Percentiles rank a stretch among this genome's conserved stretches.
These are phyloP conservation scores for Trichoderma parareesei DNA, from an alignment of 495 filamentous ascomycete genomes.

Conservation along the genomic window DNA sequence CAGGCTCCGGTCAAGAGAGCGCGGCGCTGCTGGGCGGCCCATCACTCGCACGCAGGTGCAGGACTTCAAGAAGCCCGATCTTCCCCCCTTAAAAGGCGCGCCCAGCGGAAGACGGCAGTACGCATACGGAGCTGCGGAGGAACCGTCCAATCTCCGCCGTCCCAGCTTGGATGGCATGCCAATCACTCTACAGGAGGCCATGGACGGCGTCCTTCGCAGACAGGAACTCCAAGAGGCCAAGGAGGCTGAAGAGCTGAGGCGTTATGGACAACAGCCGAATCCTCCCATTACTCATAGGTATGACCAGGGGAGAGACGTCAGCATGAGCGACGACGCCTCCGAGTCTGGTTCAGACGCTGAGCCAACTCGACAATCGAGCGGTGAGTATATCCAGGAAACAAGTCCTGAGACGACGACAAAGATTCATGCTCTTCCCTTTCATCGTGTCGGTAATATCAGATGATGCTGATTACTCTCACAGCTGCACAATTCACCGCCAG, in stretches of 20 bases:
- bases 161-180: background rate
- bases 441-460: too few relatives aligned
- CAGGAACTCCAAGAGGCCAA: conserved; percentile 5
- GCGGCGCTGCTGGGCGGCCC: background rate
- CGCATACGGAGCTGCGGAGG: background rate
- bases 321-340: background rate
- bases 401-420: background rate
- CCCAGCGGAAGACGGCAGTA: conserved; percentile 4
- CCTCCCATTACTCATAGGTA: background rate
- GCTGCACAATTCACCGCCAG: background rate
- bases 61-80: conserved; percentile 4
- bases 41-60: background rate
- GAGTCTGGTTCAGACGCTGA: background rate
- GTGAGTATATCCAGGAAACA: background rate
- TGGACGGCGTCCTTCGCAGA: background rate
- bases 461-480: background rate
- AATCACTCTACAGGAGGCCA: background rate
- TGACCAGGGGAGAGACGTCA: background rate
- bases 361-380: background rate
- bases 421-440: background rate
- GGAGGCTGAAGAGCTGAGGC: background rate
- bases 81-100: background rate
- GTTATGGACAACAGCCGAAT: background rate
- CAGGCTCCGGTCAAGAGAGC: background rate
- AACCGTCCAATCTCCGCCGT: background rate